A percentile compares a stretch with the other conserved stretches of the same genome.
phyloP scores from a whole-genome alignment of 352 stramenopile genomes.

The Globisporangium viniferum region DNA sequence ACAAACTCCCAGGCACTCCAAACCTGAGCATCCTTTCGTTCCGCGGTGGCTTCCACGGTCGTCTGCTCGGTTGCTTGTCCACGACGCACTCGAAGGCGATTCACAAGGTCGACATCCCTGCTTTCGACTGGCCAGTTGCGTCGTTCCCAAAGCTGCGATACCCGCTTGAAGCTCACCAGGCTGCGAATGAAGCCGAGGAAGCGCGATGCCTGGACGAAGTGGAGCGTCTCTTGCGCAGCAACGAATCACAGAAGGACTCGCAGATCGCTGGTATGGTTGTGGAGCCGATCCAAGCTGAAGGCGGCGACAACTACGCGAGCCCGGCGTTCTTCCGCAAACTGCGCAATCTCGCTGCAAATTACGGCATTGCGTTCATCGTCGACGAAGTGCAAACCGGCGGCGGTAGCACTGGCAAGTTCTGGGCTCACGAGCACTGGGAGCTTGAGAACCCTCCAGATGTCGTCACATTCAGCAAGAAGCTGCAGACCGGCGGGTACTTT shows the following conservation, averaged over 20 bases:
- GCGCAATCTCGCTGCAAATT: slow-evolving; percentile 46
- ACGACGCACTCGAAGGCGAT: slow-evolving; percentile 86
- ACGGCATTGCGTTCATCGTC: slow-evolving; percentile 79
- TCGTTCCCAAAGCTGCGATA: slow-evolving; percentile 70
- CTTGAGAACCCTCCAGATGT: slow-evolving; percentile 74
- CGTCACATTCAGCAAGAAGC: slow-evolving; percentile 86
- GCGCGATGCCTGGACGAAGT: slow-evolving; percentile 63
- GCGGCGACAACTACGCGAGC: slow-evolving; percentile 77
- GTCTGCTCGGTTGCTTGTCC: slow-evolving; percentile 73
- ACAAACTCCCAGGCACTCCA: slow-evolving; percentile 64
- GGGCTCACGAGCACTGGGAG: slow-evolving; percentile 80
- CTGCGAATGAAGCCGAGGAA: slow-evolving; percentile 68
- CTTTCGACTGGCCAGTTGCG: slow-evolving; percentile 81
- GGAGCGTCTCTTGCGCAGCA: slow-evolving; percentile 46
- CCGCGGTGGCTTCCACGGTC: slow-evolving; percentile 77
- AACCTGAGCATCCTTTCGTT: slow-evolving; percentile 84
- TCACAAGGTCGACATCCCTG: slow-evolving; percentile 84
- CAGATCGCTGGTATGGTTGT: slow-evolving; percentile 77
- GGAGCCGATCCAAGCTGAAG: slow-evolving; percentile 81
- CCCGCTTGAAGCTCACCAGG: slow-evolving; percentile 56
- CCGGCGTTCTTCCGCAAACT: slow-evolving; percentile 63
- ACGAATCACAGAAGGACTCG: slow-evolving; percentile 27
- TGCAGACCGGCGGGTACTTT: slow-evolving; percentile 83
- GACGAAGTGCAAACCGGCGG: slow-evolving; percentile 84
- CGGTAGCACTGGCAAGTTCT: slow-evolving; percentile 82